Conservation (phyloP, 129 eudicot species). For the Centaurea solstitialis region DNA sequence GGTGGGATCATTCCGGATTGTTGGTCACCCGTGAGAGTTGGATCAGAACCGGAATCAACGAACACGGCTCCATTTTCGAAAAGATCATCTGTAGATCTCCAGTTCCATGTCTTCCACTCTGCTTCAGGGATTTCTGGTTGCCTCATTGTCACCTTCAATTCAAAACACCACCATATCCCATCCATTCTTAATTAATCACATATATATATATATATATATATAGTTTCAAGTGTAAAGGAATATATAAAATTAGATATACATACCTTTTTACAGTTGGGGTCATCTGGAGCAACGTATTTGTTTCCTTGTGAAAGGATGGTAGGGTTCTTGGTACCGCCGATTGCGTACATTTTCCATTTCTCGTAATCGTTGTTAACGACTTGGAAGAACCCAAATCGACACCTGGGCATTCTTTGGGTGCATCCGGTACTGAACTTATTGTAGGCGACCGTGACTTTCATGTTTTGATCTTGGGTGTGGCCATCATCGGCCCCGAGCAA, state of each 20-base stretch:
- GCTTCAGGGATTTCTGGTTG: neutral
- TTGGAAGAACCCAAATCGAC: conserved; percentile 37
- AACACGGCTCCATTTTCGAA: conserved; percentile 44
- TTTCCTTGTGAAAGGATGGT: conserved; percentile 46
- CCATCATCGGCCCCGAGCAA: conserved; percentile 35
- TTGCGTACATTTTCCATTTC: conserved; percentile 43
- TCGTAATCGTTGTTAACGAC: conserved; percentile 44
- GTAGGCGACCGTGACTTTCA: conserved; percentile 36
- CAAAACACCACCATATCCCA: neutral
- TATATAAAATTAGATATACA: no score
- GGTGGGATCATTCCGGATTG: conserved; percentile 19
- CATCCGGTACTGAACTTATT: conserved; percentile 33
- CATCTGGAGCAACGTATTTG: conserved; percentile 37
- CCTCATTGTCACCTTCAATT: conserved; percentile 18
- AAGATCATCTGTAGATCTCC: conserved; percentile 48
- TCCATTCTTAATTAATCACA: no score
- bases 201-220: no score
- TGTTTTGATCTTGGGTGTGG: conserved; percentile 5
- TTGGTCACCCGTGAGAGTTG: neutral
- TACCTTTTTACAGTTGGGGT: conserved; percentile 9
- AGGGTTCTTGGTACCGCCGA: conserved; percentile 36
- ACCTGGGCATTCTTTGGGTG: conserved; percentile 41
- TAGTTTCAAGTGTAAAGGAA: no score
- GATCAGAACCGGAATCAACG: conserved; percentile 29
- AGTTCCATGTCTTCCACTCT: conserved; percentile 40